phyloP scores from a whole-genome alignment of 352 stramenopile species.

The Phytophthora fragariae region DNA sequence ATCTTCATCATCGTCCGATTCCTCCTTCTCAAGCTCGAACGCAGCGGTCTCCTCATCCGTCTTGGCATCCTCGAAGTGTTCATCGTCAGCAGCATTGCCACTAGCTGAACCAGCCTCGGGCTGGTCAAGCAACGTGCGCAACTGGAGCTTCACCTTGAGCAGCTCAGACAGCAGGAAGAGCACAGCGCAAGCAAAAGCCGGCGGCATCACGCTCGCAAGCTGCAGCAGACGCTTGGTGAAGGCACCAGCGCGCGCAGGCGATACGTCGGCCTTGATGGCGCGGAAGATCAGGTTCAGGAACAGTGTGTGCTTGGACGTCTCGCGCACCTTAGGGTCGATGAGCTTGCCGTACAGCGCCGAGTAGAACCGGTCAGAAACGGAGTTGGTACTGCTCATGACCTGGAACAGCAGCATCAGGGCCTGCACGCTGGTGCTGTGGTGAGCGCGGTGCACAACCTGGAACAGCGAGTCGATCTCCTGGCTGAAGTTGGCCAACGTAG shows the following conservation, averaged over 20 bases:
- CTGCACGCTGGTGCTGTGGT: conserved; percentile 96
- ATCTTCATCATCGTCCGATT: conserved; percentile 50
- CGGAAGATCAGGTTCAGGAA: conserved; percentile 99
- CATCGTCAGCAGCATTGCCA: conserved; percentile 43
- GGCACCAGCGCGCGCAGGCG: conserved; percentile 81
- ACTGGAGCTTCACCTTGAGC: conserved; percentile 81
- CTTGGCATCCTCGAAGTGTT: conserved; percentile 68
- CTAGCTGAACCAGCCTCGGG: conserved; percentile 43
- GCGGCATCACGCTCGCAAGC: conserved; percentile 79
- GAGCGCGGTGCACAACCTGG: conserved; percentile 81
- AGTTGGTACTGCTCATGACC: conserved; percentile 89
- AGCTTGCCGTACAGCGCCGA: conserved; percentile 97
- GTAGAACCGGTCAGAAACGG: conserved; percentile 97
- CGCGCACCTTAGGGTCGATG: conserved; percentile 86
- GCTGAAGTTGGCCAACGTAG: conserved; percentile 74
- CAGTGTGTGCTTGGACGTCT: conserved; percentile 95
- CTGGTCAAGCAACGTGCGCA: conserved; percentile 79
- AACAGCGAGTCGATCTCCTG: conserved; percentile 86
- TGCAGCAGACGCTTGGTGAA: conserved; percentile 96
- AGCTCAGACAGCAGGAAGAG: conserved; percentile 97
- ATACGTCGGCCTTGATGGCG: conserved; percentile 95
- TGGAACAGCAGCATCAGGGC: conserved; percentile 96
- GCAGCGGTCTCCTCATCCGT: conserved; percentile 37
- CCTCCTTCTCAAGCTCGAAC: conserved; percentile 53
- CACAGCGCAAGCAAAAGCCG: conserved; percentile 92